These are phyloP conservation scores for Phaeosphaeria sp. DNA, from an alignment of 2,329 filamentous ascomycete species.

Conservation along the genomic window DNA sequence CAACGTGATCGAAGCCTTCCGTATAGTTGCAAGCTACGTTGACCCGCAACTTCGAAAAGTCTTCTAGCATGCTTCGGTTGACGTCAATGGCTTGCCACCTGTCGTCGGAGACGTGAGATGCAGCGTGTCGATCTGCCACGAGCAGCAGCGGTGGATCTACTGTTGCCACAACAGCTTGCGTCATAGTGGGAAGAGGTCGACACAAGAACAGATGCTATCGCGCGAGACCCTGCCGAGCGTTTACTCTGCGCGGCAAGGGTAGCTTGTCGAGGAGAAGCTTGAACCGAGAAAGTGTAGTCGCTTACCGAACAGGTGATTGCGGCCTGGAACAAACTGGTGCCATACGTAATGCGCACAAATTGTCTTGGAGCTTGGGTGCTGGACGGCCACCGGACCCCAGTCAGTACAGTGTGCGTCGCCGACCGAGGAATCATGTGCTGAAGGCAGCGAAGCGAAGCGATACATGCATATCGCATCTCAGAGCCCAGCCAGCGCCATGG, in stretches of 20 bases:
- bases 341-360: conserved; percentile 30
- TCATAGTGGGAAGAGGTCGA: conserved; percentile 10
- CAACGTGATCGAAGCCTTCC: not conserved
- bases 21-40: too few species aligned
- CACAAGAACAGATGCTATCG: not conserved
- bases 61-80: conserved; percentile 27
- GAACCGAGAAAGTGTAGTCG: conserved; percentile 9
- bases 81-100: conserved; percentile 28
- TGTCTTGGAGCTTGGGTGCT: conserved; percentile 18
- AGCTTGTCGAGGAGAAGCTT: conserved; percentile 10
- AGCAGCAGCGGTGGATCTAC: conserved; percentile 18
- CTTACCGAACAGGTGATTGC: not conserved
- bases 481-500: too few species aligned
- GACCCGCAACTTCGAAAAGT: conserved; percentile 2
- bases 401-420: not conserved
- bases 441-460: not conserved
- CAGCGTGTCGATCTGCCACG: conserved; percentile 23
- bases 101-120: not conserved
- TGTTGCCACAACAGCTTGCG: conserved; percentile 22
- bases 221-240: conserved; percentile 12
- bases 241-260: conserved; percentile 11
- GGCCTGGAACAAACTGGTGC: conserved; percentile 18
- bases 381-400: conserved; percentile 26
- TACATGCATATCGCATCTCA: not conserved
- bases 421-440: not conserved